phyloP scores from a whole-genome alignment of 768 basidiomycete genomes.

The Terana coerulea region DNA sequence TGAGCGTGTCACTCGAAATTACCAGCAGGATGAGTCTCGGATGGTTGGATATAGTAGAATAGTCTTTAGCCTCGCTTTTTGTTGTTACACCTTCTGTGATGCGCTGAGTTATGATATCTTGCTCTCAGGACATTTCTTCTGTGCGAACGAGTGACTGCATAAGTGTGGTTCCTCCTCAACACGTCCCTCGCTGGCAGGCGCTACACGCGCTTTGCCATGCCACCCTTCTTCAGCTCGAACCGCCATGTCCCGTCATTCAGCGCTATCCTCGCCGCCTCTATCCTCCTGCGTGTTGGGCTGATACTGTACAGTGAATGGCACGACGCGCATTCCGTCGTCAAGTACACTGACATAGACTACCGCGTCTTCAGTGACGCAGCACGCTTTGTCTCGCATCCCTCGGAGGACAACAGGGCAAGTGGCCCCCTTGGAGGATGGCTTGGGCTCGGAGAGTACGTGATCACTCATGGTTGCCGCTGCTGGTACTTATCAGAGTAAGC shows the following conservation, averaged over 20 bases:
- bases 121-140: background rate
- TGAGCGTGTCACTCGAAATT: background rate
- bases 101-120: slow-evolving; percentile 18
- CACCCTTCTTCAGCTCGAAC: slow-evolving; percentile 2
- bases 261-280: slow-evolving; percentile 49
- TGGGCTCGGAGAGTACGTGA: slow-evolving; percentile 72
- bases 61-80: slow-evolving; percentile 15
- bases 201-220: slow-evolving; percentile 1
- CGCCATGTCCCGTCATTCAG: slow-evolving; percentile 37
- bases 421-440: slow-evolving; percentile 50
- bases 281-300: slow-evolving; percentile 60
- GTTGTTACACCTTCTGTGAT: slow-evolving; percentile 14
- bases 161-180: background rate
- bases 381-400: slow-evolving; percentile 46
- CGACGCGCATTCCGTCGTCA: slow-evolving; percentile 75
- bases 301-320: slow-evolving; percentile 91
- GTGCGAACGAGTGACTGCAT: background rate
- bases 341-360: slow-evolving; percentile 99
- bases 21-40: background rate
- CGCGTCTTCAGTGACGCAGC: slow-evolving; percentile 94
- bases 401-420: slow-evolving; percentile 47
- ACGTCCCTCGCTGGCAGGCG: background rate
- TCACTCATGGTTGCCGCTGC: background rate
- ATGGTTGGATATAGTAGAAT: slow-evolving; percentile 17
- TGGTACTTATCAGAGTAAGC: slow-evolving; percentile 8